These are phyloP conservation scores for Linanthus parryae DNA, from an alignment of 148 eudicot species.

Conservation along the genomic window DNA sequence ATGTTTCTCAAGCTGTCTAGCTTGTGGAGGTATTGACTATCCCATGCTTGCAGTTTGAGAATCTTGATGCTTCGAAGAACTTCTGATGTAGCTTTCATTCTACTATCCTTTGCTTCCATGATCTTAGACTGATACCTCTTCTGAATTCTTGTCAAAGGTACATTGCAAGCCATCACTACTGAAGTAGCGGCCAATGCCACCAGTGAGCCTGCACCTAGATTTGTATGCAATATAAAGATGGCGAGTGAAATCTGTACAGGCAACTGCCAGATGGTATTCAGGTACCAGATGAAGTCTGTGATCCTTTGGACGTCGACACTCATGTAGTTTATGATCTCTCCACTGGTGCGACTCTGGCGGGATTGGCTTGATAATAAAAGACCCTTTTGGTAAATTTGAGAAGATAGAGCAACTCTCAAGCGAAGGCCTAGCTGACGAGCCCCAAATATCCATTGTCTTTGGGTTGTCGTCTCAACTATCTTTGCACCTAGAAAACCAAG, in stretches of 20 bases:
- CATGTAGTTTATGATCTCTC: conserved; percentile 94
- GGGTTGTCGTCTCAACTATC: conserved; percentile 75
- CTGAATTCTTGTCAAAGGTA: conserved; percentile 72
- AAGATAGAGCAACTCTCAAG: conserved; percentile 72
- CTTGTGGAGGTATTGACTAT: conserved; percentile 54
- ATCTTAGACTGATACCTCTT: conserved; percentile 69
- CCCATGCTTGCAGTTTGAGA: conserved; percentile 98
- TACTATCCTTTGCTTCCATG: conserved; percentile 82
- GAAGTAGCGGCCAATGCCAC: conserved; percentile 73
- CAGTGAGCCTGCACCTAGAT: conserved; percentile 63
- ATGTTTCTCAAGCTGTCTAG: conserved; percentile 50
- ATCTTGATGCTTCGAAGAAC: conserved; percentile 88
- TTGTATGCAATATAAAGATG: conserved; percentile 53
- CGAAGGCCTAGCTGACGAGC: conserved; percentile 93
- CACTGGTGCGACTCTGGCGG: conserved; percentile 77
- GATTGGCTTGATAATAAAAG: conserved; percentile 71
- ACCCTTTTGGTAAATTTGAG: conserved; percentile 88
- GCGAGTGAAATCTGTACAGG: conserved; percentile 85
- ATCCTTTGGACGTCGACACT: conserved; percentile 89
- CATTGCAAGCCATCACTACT: conserved; percentile 65
- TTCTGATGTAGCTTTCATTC: conserved; percentile 95
- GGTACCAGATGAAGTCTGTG: conserved; percentile 83
- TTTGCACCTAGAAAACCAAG: conserved; percentile 75
- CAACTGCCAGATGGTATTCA: conserved; percentile 74
- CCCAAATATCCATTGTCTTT: conserved; percentile 97